Base-by-base conservation (phyloP, 2,329 filamentous ascomycete genomes). In the Paraphaeosphaeria minitans region DNA sequence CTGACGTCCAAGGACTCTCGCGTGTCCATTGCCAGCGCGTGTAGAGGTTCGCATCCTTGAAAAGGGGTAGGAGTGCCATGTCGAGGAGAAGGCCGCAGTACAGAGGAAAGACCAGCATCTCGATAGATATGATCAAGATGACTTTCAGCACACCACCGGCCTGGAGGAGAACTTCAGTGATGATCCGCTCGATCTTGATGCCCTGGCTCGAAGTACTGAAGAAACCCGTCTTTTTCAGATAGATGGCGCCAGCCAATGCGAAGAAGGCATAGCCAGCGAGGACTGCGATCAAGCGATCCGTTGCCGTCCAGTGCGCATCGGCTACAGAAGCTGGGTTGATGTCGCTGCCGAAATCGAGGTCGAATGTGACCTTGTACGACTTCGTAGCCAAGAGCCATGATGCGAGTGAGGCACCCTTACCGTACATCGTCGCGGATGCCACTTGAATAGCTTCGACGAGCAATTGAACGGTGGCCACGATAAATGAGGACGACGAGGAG, bases 111-210 rank as follows among this genome's bases (percentile, higher is more conserved):
- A 93, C 88, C 37, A 99, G 88, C 95, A 99, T 99, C 79, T 99
- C 95, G 68, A 99, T 99, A 64, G 93, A 95, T 65, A 99, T 99
- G 70, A 99, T 98, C 60, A 98, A 81, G 52, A 99, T 96, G 22
- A 99, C 95, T 77, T 99, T 99, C 83, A 97, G 88, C 10, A 99
- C 94, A 14, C 96, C 95, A 43, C 95, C 96, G 49, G 95, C 95
- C 82, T 99, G 96, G 63, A 93, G 89, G 22, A 99, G 83, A 1
- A 89, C 84, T 63, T 98, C 94, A 24, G 94, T 89, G 43, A 97
- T 77, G 8, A 88, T 85, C 24, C 89, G 90, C 75, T 98, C 93
- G 4, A 86, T 77, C 61, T 81, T 82, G 58, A 85, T 84, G 4
- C 82, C 82, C 52, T 82, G 77, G 49, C 81, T 80, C 3, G 81